A percentile compares a stretch with the other conserved stretches of the same genome.
phyloP scores from a whole-genome alignment of 495 filamentous ascomycete species.

The Aspergillus steynii region DNA sequence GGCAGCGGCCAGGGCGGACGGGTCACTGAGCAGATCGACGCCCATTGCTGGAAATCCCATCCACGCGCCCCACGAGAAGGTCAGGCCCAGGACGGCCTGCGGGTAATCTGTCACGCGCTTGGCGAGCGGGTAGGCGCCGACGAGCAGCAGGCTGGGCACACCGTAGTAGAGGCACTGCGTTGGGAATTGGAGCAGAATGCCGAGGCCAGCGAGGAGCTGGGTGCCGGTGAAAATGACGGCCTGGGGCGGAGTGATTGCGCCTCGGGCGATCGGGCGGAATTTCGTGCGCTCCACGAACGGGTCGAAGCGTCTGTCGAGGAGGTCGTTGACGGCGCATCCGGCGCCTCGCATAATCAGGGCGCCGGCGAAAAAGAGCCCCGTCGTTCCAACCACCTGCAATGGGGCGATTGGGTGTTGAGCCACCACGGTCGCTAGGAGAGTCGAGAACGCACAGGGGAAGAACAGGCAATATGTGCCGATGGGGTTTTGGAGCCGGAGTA shows the following conservation, averaged over 20 bases:
- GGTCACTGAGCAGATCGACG: slow-evolving; percentile 71
- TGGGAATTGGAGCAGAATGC: slow-evolving; percentile 83
- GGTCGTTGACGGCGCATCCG: slow-evolving; percentile 97
- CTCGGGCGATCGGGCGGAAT: slow-evolving; percentile 83
- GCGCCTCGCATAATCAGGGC: slow-evolving; percentile 95
- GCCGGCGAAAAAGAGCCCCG: slow-evolving; percentile 78
- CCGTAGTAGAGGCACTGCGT: slow-evolving; percentile 81
- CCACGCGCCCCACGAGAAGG: slow-evolving; percentile 96
- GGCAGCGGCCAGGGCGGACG: slow-evolving; percentile 63
- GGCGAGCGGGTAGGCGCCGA: slow-evolving; percentile 83
- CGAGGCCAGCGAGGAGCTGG: slow-evolving; percentile 80
- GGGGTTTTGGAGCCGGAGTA: slow-evolving; percentile 91
- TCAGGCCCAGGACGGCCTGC: slow-evolving; percentile 85
- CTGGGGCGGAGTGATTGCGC: slow-evolving; percentile 71
- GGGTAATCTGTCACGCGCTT: slow-evolving; percentile 95
- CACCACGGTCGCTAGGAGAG: slow-evolving; percentile 55
- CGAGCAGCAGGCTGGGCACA: slow-evolving; percentile 79
- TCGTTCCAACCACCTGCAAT: slow-evolving; percentile 65
- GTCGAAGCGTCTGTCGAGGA: slow-evolving; percentile 94
- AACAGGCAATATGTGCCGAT: slow-evolving; percentile 93
- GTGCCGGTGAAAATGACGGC: slow-evolving; percentile 80
- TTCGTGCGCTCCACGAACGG: slow-evolving; percentile 85
- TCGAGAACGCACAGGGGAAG: slow-evolving; percentile 93
- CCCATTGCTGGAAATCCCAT: slow-evolving; percentile 96
- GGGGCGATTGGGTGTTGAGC: slow-evolving; percentile 47